Base-by-base conservation (phyloP, 1,284 basidiomycete genomes). In the Amylostereum areolatum region DNA sequence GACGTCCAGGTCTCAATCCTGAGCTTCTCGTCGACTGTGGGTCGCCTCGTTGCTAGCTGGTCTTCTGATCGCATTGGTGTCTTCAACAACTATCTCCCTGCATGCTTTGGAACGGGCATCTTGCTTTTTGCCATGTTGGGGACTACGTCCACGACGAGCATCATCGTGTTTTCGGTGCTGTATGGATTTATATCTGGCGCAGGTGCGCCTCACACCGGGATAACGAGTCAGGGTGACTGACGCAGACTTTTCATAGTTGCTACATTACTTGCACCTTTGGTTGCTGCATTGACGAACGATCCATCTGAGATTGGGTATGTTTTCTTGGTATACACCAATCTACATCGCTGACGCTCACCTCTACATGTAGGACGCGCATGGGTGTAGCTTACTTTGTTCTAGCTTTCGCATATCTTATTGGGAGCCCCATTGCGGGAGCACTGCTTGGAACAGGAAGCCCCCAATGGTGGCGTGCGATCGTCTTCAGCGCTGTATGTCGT, bases 71-170 rank as follows among this genome's bases (percentile, higher is more conserved):
- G 39, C 27, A 25, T 52, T 8, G 56, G 56, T 2, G 40, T 49
- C 12, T 47, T 48, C 24, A 54, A 54, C 46, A 11, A 45, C 27
- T 6, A 48, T 11, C 32, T 49, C 18, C 28, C 28, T 24, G 24
- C 34, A 8, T 25, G 40, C 24, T 36, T 55, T 36, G 36, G 27
- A 8, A 50, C 51, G n/a, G 49, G 45, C 18, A 42, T 55, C 25
- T 44, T 60, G 3, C 46, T 58, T 7, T 59, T 63, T 47, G 51
- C 51, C 3, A 42, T 63, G 51, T 49, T 62, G 28, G 57, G 54
- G 5, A 42, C 59, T n/a, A 49, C 39, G 10, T 46, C 34, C 27
- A 41, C 45, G 10, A 48, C 41, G 3, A 46, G 49, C n/a, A 36
- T 50, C 35, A 34, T 52, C 11, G 41, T 52, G 4, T 50, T 57